Conservation (phyloP, 768 basidiomycete species). For the Coprinellus aureogranulatus region DNA sequence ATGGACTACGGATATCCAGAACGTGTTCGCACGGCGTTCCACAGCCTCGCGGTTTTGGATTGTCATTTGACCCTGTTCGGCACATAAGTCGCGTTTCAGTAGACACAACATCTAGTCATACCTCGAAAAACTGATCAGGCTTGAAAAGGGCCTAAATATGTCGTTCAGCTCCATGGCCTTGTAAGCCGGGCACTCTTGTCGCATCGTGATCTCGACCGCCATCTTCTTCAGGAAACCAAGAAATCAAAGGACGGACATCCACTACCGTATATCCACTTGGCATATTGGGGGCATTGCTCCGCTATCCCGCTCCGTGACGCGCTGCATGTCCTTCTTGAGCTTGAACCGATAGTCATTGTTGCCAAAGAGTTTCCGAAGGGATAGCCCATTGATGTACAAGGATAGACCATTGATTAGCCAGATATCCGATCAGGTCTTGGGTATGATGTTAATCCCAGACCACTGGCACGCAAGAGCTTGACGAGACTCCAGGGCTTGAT, state of each 20-base stretch:
- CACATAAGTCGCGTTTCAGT: background rate
- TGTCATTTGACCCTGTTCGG: slow-evolving; percentile 86
- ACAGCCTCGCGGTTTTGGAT: slow-evolving; percentile 97
- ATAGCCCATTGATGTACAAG: slow-evolving; percentile 85
- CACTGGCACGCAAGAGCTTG: slow-evolving; percentile 92
- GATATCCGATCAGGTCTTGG: slow-evolving; percentile 87
- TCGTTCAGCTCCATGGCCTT: slow-evolving; percentile 70
- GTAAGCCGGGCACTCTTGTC: slow-evolving; percentile 81
- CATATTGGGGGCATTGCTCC: slow-evolving; percentile 92
- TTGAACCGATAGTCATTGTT: slow-evolving; percentile 97
- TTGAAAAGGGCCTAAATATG: slow-evolving; percentile 62
- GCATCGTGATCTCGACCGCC: slow-evolving; percentile 94
- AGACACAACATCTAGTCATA: slow-evolving; percentile 24
- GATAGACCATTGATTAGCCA: slow-evolving; percentile 97
- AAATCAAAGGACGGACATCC: slow-evolving; percentile 92
- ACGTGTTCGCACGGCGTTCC: slow-evolving; percentile 99
- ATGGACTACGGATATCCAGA: slow-evolving; percentile 79
- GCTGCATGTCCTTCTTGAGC: slow-evolving; percentile 94
- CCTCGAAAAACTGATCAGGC: slow-evolving; percentile 89
- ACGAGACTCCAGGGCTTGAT: slow-evolving; percentile 88
- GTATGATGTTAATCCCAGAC: slow-evolving; percentile 95
- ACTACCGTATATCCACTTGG: slow-evolving; percentile 98
- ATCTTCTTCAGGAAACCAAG: slow-evolving; percentile 92
- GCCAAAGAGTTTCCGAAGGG: slow-evolving; percentile 82
- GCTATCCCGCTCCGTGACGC: slow-evolving; percentile 82